phyloP scores from a whole-genome alignment of 768 basidiomycete species.

The Mycena latifolia region DNA sequence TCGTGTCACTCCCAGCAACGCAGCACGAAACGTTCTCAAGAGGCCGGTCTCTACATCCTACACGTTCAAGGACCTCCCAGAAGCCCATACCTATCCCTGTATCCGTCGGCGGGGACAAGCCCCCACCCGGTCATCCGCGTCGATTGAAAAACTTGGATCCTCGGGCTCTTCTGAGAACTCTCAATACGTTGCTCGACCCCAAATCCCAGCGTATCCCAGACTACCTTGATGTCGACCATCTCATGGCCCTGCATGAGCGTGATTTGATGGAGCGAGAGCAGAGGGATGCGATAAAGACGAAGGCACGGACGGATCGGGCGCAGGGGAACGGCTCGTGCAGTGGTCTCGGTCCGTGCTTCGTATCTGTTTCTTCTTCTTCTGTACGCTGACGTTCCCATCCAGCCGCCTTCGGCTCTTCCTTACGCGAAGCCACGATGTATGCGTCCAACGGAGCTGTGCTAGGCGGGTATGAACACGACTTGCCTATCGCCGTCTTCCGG shows the following conservation, averaged over 20 bases:
- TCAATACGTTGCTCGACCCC: constrained; percentile 31
- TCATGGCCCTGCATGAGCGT: constrained; percentile 42
- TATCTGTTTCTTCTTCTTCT: too few relatives aligned
- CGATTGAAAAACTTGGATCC: constrained; percentile 32
- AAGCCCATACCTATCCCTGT: background rate
- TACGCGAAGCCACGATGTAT: constrained; percentile 50
- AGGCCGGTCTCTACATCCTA: constrained; percentile 2
- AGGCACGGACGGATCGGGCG: constrained; percentile 27
- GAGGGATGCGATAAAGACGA: constrained; percentile 31
- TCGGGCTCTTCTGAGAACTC: constrained; percentile 28
- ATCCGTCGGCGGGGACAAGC: background rate
- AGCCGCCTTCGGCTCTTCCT: constrained; percentile 52
- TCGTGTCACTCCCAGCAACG: constrained; percentile 16
- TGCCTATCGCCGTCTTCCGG: constrained; percentile 55
- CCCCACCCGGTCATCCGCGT: constrained; percentile 18
- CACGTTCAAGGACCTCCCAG: background rate
- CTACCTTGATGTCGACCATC: constrained; percentile 39
- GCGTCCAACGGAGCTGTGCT: constrained; percentile 49
- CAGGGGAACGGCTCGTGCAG: constrained; percentile 11
- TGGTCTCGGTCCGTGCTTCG: constrained; percentile 23
- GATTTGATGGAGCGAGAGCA: constrained; percentile 42
- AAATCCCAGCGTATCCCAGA: constrained; percentile 32
- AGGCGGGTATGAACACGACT: constrained; percentile 50
- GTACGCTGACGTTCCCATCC: background rate
- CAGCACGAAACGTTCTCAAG: constrained; percentile 20